Evolutionary conservation across 2,329 filamentous ascomycete species (phyloP).

Genomic region (Mollisiaceae sp.): DNA sequence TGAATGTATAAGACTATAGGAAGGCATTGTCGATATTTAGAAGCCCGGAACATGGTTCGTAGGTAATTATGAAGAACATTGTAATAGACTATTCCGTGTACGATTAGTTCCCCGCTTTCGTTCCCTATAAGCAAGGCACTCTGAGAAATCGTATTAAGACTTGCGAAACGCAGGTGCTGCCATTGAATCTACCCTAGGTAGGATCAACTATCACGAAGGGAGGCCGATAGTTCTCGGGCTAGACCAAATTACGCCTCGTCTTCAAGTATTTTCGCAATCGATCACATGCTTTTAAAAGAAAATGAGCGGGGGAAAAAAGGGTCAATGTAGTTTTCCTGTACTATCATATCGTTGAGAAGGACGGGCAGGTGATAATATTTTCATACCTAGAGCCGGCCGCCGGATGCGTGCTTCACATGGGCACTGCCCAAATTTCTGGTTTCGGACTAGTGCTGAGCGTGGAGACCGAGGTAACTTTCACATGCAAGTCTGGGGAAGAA

Average conservation of each 20-base stretch:
- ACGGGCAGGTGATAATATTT: not conserved
- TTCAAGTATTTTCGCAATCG: not conserved
- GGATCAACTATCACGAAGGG: not conserved
- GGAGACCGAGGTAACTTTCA: slow-evolving; percentile 6
- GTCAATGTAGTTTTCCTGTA: too few relatives aligned
- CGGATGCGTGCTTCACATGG: slow-evolving; percentile 7
- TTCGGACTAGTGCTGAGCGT: slow-evolving; percentile 2
- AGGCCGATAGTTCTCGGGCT: not conserved
- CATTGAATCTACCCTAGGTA: not conserved
- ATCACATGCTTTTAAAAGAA: too few relatives aligned
- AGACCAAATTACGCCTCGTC: not conserved
- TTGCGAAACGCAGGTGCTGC: not conserved
- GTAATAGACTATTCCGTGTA: not conserved
- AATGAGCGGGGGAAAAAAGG: too few relatives aligned
- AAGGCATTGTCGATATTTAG: not conserved
- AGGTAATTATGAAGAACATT: not conserved
- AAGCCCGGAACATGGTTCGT: not conserved
- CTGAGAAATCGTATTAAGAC: not conserved
- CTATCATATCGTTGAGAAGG: too few relatives aligned
- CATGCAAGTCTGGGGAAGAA: slow-evolving; percentile 1
- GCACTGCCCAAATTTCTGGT: not conserved
- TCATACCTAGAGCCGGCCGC: not conserved
- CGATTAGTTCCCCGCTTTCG: not conserved
- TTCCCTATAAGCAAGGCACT: too few relatives aligned
- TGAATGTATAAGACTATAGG: not conserved